phyloP scores from a whole-genome alignment of 495 filamentous ascomycete genomes.

The Penicillium steckii region DNA sequence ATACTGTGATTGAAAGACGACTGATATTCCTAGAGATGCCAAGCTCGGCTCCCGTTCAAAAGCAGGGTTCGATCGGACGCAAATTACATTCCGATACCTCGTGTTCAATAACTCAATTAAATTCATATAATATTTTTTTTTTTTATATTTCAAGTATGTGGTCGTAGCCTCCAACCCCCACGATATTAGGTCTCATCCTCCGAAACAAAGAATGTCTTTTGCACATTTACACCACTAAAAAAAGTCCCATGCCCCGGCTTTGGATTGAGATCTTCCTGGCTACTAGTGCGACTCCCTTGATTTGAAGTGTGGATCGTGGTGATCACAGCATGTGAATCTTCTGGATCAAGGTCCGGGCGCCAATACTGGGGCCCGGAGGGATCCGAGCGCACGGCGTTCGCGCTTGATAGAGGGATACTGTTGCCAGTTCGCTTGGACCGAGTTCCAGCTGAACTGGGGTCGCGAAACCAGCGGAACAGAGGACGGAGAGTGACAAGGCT shows the following conservation, averaged over 20 bases:
- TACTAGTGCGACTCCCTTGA: conserved; percentile 32
- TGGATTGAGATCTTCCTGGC: conserved; percentile 41
- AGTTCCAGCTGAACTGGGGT: conserved; percentile 27
- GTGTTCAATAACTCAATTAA: too few relatives aligned
- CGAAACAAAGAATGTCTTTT: conserved; percentile 41
- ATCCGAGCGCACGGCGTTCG: conserved; percentile 22
- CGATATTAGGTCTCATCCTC: conserved; percentile 3
- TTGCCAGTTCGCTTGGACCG: conserved; percentile 28
- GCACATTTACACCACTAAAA: conserved; percentile 36
- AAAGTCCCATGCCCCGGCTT: conserved; percentile 17
- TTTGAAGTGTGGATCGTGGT: conserved; percentile 35
- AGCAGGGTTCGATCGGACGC: neutral
- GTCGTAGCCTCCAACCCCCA: neutral
- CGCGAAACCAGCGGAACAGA: conserved; percentile 46
- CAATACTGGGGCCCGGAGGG: conserved; percentile 29
- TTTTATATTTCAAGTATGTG: neutral
- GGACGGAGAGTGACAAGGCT: conserved; percentile 49
- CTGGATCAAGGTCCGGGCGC: conserved; percentile 32
- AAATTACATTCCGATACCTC: neutral
- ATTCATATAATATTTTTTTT: neutral
- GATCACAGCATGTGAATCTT: conserved; percentile 25
- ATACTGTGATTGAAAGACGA: too few relatives aligned
- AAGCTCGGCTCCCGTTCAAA: too few relatives aligned
- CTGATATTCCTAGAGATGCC: too few relatives aligned
- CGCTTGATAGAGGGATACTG: conserved; percentile 35